Conservation (phyloP, 139 green algal species). For the Mesotaenium endlicherianum region DNA sequence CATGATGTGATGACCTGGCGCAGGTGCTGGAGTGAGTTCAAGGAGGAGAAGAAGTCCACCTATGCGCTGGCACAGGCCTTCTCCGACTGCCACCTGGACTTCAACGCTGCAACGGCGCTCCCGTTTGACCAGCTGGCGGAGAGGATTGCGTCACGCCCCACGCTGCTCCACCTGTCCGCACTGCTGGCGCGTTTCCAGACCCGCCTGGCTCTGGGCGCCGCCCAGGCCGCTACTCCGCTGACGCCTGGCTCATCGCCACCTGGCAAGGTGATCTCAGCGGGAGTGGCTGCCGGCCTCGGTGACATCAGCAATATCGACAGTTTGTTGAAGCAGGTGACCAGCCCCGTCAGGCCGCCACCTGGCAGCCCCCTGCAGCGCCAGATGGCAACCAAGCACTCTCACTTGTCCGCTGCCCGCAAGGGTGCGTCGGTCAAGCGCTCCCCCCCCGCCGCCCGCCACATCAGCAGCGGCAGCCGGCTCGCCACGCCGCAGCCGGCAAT, state of each 20-base stretch:
- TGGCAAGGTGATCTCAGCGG: neutral
- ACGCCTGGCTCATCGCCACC: neutral
- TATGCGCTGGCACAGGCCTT: constrained; percentile 22
- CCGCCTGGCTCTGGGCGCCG: constrained; percentile 2
- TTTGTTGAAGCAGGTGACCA: neutral
- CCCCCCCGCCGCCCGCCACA: neutral
- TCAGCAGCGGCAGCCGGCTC: neutral
- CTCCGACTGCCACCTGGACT: neutral
- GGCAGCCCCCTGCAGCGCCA: no score
- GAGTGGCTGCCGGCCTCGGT: neutral
- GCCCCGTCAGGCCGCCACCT: no score
- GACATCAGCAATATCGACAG: neutral
- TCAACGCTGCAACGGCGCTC: neutral
- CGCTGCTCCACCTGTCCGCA: neutral
- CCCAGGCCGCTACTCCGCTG: neutral
- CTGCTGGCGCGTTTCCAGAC: constrained; percentile 14
- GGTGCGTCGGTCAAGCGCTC: no score
- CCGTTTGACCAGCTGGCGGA: constrained; percentile 27
- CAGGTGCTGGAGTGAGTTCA: constrained; percentile 26
- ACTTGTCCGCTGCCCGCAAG: no score
- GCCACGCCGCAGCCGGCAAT: no score
- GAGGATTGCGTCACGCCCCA: constrained; percentile 8
- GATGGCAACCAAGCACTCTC: no score
- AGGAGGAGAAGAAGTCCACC: neutral
- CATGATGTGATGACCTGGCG: no score